Conservation (phyloP, 148 eudicot species). For the Simmondsia chinensis region DNA sequence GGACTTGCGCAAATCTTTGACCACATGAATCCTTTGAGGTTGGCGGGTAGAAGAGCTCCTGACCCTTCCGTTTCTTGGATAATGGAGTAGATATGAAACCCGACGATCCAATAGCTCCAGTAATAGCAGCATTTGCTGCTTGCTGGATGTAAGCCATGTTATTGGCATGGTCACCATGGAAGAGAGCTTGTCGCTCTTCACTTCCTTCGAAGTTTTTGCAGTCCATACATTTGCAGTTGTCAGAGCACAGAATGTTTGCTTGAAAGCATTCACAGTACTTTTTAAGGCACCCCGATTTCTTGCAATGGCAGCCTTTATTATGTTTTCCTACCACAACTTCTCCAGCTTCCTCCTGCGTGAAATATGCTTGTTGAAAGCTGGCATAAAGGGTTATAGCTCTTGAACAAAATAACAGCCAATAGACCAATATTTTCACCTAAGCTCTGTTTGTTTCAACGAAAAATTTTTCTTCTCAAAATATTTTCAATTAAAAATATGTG, state of each 20-base stretch:
- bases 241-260: slow-evolving; percentile 96
- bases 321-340: slow-evolving; percentile 71
- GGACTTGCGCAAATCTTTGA: slow-evolving; percentile 45
- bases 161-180: slow-evolving; percentile 86
- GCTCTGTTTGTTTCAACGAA: no score
- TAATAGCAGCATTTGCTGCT: slow-evolving; percentile 98
- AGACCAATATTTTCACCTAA: no score
- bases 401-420: no score
- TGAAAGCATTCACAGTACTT: slow-evolving; percentile 98
- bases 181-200: slow-evolving; percentile 90
- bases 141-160: slow-evolving; percentile 73
- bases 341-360: slow-evolving; percentile 68
- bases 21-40: slow-evolving; percentile 48
- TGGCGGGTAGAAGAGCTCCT: slow-evolving; percentile 51
- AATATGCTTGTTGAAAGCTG: slow-evolving; percentile 1
- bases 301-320: slow-evolving; percentile 99
- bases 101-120: slow-evolving; percentile 94
- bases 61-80: slow-evolving; percentile 71
- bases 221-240: slow-evolving; percentile 91
- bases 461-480: no score
- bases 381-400: no score
- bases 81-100: slow-evolving; percentile 79
- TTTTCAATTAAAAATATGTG: no score
- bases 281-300: slow-evolving; percentile 95
- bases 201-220: slow-evolving; percentile 98